These are phyloP conservation scores for Dichotomocladium elegans DNA, from an alignment of 371 early-diverging fungal genomes.

Conservation along the genomic window DNA sequence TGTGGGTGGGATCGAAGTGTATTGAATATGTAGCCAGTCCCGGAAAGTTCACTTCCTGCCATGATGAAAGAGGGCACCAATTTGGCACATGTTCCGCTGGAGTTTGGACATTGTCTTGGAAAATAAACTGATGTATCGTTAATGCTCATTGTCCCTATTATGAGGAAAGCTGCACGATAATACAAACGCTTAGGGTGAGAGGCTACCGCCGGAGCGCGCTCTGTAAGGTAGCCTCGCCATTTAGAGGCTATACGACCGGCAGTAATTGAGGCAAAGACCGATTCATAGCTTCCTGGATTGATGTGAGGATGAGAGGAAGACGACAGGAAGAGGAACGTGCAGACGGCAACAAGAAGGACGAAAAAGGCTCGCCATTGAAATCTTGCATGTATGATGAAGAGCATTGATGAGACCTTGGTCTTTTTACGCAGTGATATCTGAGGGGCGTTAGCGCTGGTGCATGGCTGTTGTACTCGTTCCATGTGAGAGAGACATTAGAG, in stretches of 20 bases:
- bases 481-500: no score
- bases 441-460: no score
- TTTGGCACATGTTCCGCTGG: slow-evolving; percentile 43
- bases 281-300: slow-evolving; percentile 13
- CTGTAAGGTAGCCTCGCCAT: slow-evolving; percentile 24
- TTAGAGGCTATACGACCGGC: slow-evolving; percentile 15
- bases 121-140: slow-evolving; percentile 30
- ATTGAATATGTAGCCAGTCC: slow-evolving; percentile 42
- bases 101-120: slow-evolving; percentile 43
- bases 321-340: slow-evolving; percentile 1
- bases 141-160: neutral
- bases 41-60: slow-evolving; percentile 53
- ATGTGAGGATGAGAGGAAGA: neutral
- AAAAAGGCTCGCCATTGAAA: slow-evolving; percentile 1
- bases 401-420: no score
- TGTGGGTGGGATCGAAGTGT: slow-evolving; percentile 49
- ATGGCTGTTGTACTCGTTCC: no score
- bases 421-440: no score
- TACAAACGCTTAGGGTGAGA: slow-evolving; percentile 26
- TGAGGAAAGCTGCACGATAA: neutral
- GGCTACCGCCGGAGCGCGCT: slow-evolving; percentile 9
- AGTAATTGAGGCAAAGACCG: slow-evolving; percentile 25
- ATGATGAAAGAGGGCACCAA: slow-evolving; percentile 56
- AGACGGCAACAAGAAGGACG: neutral
- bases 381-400: no score